Base-by-base conservation (phyloP, 306 rosid genomes). In the Malus sieversii region DNA sequence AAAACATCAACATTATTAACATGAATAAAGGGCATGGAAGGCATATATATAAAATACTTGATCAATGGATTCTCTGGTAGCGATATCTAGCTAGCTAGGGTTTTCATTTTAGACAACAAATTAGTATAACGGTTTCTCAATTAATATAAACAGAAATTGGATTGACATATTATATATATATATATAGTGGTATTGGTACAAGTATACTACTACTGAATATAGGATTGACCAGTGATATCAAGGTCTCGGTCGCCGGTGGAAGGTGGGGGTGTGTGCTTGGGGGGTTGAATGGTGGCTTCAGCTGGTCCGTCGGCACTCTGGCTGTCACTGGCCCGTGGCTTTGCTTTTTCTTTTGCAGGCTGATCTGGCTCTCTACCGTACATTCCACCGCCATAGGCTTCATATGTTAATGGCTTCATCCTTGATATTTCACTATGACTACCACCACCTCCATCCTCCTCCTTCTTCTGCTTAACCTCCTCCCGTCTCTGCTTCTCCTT, bases 371-470 rank as follows among this genome's bases (percentile, higher is more conserved):
- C 91, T 0, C 86, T 66, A 3, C 85, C 97, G 75, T 93, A 91
- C 83, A 89, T 48, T 69, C 97, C 97, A 61, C 96, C 97, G 12
- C 96, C 97, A 33, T 89, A 89, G 2, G 96, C 96, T 68, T 77
- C 85, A 10, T 73, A 82, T 16, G 91, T 93, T 3, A 85, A 71
- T 0, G 93, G 81, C 75, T 88, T 78, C 97, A 87, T 91, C 53
- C 42, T 82, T 32, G 96, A 89, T 3, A 42, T 42, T 42, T 42
- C 45, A 42, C 3, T 42, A 42, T 42, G 45, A 42, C 45, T 11
- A 40, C 45, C 45, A 29, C 72, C 58, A 60, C 74, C 33, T 27
- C n/a, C 16, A 5, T 15, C 25, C 42, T 58, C 67, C 30, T 51
- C 32, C 75, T 42, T n/a, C 42, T 79, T 80, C 23, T 18, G 62